Evolutionary conservation across 2,329 filamentous ascomycete genomes (phyloP).

Genomic region (Nigrospora sphaerica): DNA sequence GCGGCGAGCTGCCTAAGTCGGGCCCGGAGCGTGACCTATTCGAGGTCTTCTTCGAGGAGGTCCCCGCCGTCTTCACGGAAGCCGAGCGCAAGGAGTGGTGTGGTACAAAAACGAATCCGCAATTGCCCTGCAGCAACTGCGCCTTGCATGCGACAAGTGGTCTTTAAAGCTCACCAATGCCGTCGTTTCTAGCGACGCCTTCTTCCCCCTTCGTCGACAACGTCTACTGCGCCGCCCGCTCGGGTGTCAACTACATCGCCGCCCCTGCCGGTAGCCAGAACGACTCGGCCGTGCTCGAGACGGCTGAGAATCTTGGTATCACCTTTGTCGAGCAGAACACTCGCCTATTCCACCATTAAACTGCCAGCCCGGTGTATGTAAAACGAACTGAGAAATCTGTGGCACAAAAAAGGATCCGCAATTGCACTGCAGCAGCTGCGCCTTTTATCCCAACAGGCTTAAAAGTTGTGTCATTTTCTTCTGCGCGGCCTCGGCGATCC

Average conservation of each 20-base stretch:
- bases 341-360: slow-evolving; percentile 89
- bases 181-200: slow-evolving; percentile 87
- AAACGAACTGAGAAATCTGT: too few species aligned
- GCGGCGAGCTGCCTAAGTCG: slow-evolving; percentile 76
- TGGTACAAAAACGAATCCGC: too few species aligned
- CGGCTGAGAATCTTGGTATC: slow-evolving; percentile 85
- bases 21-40: slow-evolving; percentile 82
- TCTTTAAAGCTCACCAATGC: slow-evolving; percentile 80
- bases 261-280: slow-evolving; percentile 88
- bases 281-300: slow-evolving; percentile 74
- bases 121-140: too few species aligned
- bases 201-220: slow-evolving; percentile 99
- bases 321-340: slow-evolving; percentile 94
- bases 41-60: slow-evolving; percentile 83
- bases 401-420: too few species aligned
- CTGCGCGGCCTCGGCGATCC: too few species aligned
- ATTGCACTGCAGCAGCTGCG: too few species aligned
- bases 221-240: slow-evolving; percentile 82
- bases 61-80: slow-evolving; percentile 72
- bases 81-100: slow-evolving; percentile 87
- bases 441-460: too few species aligned
- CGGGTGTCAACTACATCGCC: slow-evolving; percentile 92
- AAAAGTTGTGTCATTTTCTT: too few species aligned
- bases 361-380: neutral
- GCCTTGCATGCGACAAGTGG: too few species aligned